Evolutionary conservation across 257 asterid species (phyloP).

Genomic region (Galeopsis tetrahit): DNA sequence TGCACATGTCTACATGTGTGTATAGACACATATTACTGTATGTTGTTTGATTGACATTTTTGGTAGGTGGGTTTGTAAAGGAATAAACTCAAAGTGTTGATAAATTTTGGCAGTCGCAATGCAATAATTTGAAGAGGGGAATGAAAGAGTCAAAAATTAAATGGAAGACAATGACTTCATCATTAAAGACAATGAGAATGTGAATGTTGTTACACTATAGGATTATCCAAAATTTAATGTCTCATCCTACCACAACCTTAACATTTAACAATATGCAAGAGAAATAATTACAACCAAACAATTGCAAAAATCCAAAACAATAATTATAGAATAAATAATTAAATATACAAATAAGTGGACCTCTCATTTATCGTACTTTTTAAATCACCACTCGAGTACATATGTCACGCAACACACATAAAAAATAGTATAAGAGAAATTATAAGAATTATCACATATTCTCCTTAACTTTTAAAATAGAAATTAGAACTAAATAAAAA

Average conservation of each 20-base stretch:
- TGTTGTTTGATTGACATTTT: slow-evolving; percentile 5
- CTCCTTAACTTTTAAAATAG: not conserved
- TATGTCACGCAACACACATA: not conserved
- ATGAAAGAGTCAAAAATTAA: not conserved
- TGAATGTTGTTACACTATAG: slow-evolving; percentile 33
- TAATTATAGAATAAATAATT: not conserved
- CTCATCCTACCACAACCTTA: slow-evolving; percentile 38
- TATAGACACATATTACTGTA: too few relatives aligned
- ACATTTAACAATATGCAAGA: slow-evolving; percentile 8
- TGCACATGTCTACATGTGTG: not conserved
- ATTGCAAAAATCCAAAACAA: slow-evolving; percentile 36
- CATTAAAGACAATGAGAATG: slow-evolving; percentile 41
- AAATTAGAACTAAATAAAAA: not conserved
- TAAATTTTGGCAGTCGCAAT: slow-evolving; percentile 5
- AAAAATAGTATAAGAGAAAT: not conserved
- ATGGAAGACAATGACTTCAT: slow-evolving; percentile 35
- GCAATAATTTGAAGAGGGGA: slow-evolving; percentile 20
- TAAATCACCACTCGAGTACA: not conserved
- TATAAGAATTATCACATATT: not conserved
- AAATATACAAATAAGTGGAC: slow-evolving; percentile 23
- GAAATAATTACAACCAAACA: slow-evolving; percentile 41
- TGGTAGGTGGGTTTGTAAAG: slow-evolving; percentile 1
- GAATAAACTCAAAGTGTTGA: not conserved
- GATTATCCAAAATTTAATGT: slow-evolving; percentile 35
- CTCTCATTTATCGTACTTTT: slow-evolving; percentile 22